phyloP scores from a whole-genome alignment of 2,329 filamentous ascomycete genomes.

The Curvularia verruculosa region DNA sequence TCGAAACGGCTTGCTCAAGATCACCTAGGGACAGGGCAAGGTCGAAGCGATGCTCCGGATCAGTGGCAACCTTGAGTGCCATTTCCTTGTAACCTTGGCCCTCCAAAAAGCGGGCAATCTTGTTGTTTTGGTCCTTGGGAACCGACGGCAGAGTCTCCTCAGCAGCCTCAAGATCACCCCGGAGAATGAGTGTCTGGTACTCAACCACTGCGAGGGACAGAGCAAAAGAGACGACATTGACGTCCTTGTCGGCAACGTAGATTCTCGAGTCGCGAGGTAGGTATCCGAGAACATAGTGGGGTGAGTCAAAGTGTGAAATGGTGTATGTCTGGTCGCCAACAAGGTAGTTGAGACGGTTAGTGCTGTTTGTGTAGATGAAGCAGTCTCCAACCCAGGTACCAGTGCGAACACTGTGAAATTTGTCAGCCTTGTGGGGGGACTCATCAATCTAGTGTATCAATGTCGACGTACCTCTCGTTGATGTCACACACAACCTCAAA shows the following conservation, averaged over 20 bases:
- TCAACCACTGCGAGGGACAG: constrained; percentile 92
- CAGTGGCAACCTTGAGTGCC: constrained; percentile 90
- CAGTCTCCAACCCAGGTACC: constrained; percentile 98
- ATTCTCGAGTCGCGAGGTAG: constrained; percentile 93
- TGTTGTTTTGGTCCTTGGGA: constrained; percentile 92
- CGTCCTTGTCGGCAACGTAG: constrained; percentile 95
- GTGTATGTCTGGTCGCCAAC: constrained; percentile 98
- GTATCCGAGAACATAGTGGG: constrained; percentile 94
- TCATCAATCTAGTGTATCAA: constrained; percentile 11
- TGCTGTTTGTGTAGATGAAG: constrained; percentile 98
- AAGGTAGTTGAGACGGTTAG: constrained; percentile 95
- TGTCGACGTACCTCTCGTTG: constrained; percentile 74
- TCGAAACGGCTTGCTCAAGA: constrained; percentile 81
- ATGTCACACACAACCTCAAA: constrained; percentile 97
- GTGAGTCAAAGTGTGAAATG: constrained; percentile 93
- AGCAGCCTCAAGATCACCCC: constrained; percentile 90
- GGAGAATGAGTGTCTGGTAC: constrained; percentile 94
- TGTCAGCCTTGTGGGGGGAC: constrained; percentile 21
- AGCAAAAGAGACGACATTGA: constrained; percentile 86
- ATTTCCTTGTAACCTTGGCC: constrained; percentile 97
- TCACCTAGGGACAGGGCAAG: constrained; percentile 83
- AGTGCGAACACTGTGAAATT: constrained; percentile 73
- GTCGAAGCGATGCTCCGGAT: constrained; percentile 96
- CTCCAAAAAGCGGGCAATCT: constrained; percentile 96
- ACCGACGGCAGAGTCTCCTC: constrained; percentile 84